A percentile compares a stretch with the other conserved stretches of the same genome.
Conservation (phyloP, 371 early-diverging fungal genomes). For the Quaeritorhiza haematococci region DNA sequence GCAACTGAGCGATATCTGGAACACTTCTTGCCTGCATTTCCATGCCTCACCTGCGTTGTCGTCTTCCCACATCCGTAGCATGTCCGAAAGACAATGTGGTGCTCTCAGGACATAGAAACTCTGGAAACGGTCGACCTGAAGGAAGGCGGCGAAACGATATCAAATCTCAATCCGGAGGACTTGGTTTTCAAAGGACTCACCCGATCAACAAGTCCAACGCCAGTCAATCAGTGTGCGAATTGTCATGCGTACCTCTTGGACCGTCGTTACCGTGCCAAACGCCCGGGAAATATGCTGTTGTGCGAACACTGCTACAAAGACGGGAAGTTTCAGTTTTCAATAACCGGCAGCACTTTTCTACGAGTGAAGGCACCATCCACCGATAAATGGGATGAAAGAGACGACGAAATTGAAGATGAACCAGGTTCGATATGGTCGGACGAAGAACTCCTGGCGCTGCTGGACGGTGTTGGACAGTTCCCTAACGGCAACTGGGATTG, state of each 20-base stretch:
- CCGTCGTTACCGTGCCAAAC: not conserved
- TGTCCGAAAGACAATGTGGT: no score
- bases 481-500: conserved; percentile 96
- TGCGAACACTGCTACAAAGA: conserved; percentile 79
- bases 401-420: conserved; percentile 25
- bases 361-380: not conserved
- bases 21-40: no score
- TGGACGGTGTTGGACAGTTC: conserved; percentile 90
- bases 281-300: conserved; percentile 47
- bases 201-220: not conserved
- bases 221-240: not conserved
- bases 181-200: not conserved
- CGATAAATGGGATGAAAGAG: conserved; percentile 28
- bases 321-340: conserved; percentile 82
- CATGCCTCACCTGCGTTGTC: no score
- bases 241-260: not conserved
- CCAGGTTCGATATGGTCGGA: conserved; percentile 75
- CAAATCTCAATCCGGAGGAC: not conserved
- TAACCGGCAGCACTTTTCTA: not conserved
- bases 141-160: not conserved
- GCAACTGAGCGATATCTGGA: no score
- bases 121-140: conserved; percentile 1
- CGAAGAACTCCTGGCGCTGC: conserved; percentile 79
- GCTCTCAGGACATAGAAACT: no score
- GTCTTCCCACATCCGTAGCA: no score